These are phyloP conservation scores for Dysphania ambrosioides DNA, from an alignment of 148 eudicot genomes.

Conservation along the genomic window DNA sequence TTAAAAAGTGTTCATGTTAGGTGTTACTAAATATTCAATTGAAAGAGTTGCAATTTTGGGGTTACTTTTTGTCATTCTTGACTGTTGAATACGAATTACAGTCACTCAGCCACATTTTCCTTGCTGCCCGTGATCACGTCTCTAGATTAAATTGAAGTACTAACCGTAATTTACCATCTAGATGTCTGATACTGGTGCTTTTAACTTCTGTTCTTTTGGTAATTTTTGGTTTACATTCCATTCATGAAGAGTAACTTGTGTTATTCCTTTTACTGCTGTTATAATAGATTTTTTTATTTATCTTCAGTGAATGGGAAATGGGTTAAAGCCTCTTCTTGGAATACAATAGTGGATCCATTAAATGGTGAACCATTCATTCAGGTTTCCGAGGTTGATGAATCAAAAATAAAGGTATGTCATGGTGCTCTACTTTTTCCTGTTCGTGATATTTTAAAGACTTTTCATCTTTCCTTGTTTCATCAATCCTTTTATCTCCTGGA, in stretches of 20 bases:
- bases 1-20: neutral
- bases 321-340: conserved; percentile 66
- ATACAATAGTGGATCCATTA: conserved; percentile 78
- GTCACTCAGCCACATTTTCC: neutral
- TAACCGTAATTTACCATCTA: neutral
- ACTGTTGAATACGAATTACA: neutral
- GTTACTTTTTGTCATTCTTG: neutral
- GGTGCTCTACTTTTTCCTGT: neutral
- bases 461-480: neutral
- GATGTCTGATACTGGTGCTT: neutral
- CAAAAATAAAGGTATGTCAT: conserved; percentile 59
- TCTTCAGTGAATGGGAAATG: conserved; percentile 87
- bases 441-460: neutral
- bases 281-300: neutral
- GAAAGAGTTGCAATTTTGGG: neutral
- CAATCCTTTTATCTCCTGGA: neutral
- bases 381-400: conserved; percentile 81
- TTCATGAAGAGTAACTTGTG: neutral
- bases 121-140: neutral
- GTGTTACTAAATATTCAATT: neutral
- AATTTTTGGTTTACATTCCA: neutral
- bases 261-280: neutral
- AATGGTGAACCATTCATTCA: conserved; percentile 93
- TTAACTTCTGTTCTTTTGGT: neutral
- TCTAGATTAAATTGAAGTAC: neutral